A percentile compares a stretch with the other conserved stretches of the same genome.
Evolutionary conservation across 164 flowering plant species (phyloP).

Genomic region (Malania oleifera): DNA sequence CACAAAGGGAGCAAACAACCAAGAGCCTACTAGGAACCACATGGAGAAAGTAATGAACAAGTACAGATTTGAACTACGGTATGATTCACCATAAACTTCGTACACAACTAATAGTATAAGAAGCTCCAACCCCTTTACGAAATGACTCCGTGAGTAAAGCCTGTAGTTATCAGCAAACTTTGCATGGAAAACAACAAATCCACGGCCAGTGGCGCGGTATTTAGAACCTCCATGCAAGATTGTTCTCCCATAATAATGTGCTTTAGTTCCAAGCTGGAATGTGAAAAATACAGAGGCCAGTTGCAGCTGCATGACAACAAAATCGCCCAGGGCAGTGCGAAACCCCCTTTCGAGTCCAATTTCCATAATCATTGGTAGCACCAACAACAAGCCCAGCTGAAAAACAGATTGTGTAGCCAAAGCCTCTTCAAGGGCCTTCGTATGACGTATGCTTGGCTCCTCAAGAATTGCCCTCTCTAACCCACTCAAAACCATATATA

Average conservation of each 20-base stretch:
- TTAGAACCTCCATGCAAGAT: slow-evolving; percentile 96
- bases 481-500: slow-evolving; percentile 93
- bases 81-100: slow-evolving; percentile 68
- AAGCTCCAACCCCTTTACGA: slow-evolving; percentile 90
- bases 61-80: slow-evolving; percentile 67
- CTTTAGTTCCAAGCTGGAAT: slow-evolving; percentile 95
- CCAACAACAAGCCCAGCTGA: slow-evolving; percentile 82
- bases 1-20: slow-evolving; percentile 94
- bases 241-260: slow-evolving; percentile 92
- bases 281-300: slow-evolving; percentile 96
- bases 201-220: slow-evolving; percentile 92
- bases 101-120: slow-evolving; percentile 64
- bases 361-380: slow-evolving; percentile 98
- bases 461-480: slow-evolving; percentile 66
- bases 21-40: slow-evolving; percentile 94
- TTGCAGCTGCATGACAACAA: slow-evolving; percentile 92
- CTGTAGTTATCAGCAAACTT: slow-evolving; percentile 91
- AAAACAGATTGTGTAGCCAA: slow-evolving; percentile 77
- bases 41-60: slow-evolving; percentile 81
- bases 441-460: slow-evolving; percentile 43
- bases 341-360: slow-evolving; percentile 93
- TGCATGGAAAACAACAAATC: slow-evolving; percentile 94
- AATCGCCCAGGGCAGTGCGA: slow-evolving; percentile 82
- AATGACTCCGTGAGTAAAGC: slow-evolving; percentile 90
- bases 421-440: slow-evolving; percentile 77